These are phyloP conservation scores for Beauveria asiatica DNA, from an alignment of 2,329 filamentous ascomycete species.

Conservation along the genomic window DNA sequence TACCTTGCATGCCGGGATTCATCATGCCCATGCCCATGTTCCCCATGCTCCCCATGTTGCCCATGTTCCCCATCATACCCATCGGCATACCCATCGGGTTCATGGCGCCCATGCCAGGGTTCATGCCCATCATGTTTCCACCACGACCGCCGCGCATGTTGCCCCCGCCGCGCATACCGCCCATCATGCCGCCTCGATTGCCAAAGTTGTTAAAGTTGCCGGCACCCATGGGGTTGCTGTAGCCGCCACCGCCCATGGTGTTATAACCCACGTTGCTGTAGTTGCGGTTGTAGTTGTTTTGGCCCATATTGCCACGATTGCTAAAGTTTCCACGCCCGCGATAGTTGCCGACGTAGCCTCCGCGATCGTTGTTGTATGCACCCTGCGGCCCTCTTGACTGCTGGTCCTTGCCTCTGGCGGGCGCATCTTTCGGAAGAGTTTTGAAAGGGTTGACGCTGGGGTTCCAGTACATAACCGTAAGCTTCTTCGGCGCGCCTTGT, in stretches of 20 bases:
- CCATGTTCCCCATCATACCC: constrained; percentile 47
- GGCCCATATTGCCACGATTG: constrained; percentile 42
- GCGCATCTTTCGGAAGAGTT: constrained; percentile 82
- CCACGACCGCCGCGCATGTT: constrained; percentile 43
- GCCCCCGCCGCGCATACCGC: constrained; percentile 37
- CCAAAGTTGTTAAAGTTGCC: constrained; percentile 45
- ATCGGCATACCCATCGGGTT: constrained; percentile 31
- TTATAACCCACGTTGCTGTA: constrained; percentile 33
- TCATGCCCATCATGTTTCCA: constrained; percentile 41
- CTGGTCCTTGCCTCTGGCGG: constrained; percentile 50
- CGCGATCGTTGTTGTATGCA: constrained; percentile 42
- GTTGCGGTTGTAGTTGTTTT: constrained; percentile 34
- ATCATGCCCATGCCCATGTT: constrained; percentile 29
- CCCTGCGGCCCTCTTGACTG: constrained; percentile 45
- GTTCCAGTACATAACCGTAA: constrained; percentile 65
- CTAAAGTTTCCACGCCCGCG: constrained; percentile 43
- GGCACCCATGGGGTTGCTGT: constrained; percentile 41
- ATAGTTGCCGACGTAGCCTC: constrained; percentile 39
- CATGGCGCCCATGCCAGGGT: constrained; percentile 24
- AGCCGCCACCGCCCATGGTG: constrained; percentile 36
- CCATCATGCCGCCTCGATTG: constrained; percentile 39
- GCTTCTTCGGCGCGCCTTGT: constrained; percentile 56
- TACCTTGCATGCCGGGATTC: constrained; percentile 27
- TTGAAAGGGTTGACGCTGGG: constrained; percentile 73
- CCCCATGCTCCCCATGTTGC: constrained; percentile 18